Conservation (phyloP, 2,329 filamentous ascomycete species). For the Chrysoporthe cubensis region DNA sequence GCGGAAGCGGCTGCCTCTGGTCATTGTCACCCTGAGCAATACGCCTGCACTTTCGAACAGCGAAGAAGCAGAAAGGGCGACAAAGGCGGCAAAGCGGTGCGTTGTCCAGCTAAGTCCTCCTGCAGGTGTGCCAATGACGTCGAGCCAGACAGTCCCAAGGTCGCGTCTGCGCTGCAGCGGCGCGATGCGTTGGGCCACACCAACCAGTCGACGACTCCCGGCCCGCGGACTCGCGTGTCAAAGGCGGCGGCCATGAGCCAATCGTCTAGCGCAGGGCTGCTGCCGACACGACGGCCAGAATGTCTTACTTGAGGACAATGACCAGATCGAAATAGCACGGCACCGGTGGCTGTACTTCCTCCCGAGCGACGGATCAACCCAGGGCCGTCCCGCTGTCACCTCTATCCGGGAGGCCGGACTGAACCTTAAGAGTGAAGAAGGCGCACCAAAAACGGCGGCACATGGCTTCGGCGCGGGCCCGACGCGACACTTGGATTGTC, state of each 20-base stretch:
- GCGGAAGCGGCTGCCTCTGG: neutral
- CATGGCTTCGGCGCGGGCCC: no score
- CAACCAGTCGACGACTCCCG: neutral
- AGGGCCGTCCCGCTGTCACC: slow-evolving; percentile 1
- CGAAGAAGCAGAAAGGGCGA: neutral
- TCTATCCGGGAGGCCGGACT: neutral
- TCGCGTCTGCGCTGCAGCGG: neutral
- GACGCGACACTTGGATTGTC: no score
- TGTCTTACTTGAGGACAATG: neutral
- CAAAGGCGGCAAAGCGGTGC: neutral
- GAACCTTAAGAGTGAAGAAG: neutral
- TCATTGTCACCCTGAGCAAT: neutral
- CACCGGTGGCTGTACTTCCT: neutral
- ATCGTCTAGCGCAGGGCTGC: neutral
- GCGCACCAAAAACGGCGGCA: neutral
- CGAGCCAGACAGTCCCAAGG: neutral
- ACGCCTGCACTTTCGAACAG: neutral
- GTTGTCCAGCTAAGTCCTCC: neutral
- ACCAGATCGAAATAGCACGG: neutral
- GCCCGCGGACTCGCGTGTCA: neutral
- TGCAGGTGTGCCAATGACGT: neutral
- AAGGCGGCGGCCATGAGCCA: neutral
- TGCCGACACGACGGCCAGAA: neutral
- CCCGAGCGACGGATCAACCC: neutral
- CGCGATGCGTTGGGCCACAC: neutral